Evolutionary conservation across 176 grass and related monocot genomes (phyloP).

Genomic region (Bromus sterilis): DNA sequence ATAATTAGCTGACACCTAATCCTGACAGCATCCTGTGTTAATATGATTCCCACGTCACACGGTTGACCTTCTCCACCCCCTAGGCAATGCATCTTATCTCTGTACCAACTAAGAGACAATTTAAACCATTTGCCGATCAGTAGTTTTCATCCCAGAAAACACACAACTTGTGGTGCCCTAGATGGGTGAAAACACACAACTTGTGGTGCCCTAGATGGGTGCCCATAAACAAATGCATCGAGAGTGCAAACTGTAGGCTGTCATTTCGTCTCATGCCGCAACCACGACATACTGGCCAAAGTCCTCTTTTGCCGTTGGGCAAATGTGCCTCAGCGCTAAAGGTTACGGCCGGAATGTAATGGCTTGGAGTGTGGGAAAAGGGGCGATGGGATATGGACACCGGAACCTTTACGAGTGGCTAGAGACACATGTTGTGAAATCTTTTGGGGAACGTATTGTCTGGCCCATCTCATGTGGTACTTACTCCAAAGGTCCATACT

Average conservation of each 20-base stretch:
- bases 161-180: not conserved
- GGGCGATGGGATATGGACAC: slow-evolving; percentile 18
- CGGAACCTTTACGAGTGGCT: not conserved
- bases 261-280: slow-evolving; percentile 13
- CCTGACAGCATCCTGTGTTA: slow-evolving; percentile 23
- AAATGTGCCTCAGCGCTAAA: slow-evolving; percentile 13
- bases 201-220: slow-evolving; percentile 9
- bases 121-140: not conserved
- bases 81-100: slow-evolving; percentile 19
- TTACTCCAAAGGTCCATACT: not conserved
- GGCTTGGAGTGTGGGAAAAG: slow-evolving; percentile 24
- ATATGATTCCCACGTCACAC: slow-evolving; percentile 26
- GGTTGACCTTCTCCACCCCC: slow-evolving; percentile 46
- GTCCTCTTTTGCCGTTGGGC: slow-evolving; percentile 11
- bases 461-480: not conserved
- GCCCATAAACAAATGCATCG: slow-evolving; percentile 13
- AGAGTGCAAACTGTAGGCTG: slow-evolving; percentile 3
- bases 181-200: not conserved
- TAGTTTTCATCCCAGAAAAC: not conserved
- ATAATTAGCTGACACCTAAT: slow-evolving; percentile 18
- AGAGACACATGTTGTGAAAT: not conserved
- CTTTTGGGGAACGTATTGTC: not conserved
- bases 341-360: slow-evolving; percentile 26
- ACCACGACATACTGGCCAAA: slow-evolving; percentile 19
- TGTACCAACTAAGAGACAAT: not conserved